phyloP scores from a whole-genome alignment of 345 rosid genomes.

The Schrenkiella parvula region DNA sequence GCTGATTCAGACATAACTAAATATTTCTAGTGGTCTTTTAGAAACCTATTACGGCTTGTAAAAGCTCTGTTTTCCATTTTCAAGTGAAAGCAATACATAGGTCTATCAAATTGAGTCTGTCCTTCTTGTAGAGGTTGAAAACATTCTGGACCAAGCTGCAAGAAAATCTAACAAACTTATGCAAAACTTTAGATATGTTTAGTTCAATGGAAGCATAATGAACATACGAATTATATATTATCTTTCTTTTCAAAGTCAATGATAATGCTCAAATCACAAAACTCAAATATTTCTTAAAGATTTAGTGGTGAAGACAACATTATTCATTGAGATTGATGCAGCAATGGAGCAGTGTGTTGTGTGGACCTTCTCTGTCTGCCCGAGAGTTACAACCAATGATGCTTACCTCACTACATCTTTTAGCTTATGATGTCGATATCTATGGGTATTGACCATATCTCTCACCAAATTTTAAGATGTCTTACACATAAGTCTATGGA shows the following conservation, averaged over 20 bases:
- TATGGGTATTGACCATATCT: slow-evolving; percentile 7
- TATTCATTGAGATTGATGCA: slow-evolving; percentile 1
- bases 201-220: slow-evolving; percentile 6
- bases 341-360: slow-evolving; percentile 19
- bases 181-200: not conserved
- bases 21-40: not conserved
- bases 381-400: slow-evolving; percentile 18
- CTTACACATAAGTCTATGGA: not conserved
- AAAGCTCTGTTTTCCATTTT: not conserved
- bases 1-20: not conserved
- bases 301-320: slow-evolving; percentile 6
- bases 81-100: not conserved
- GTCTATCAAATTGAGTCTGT: not conserved
- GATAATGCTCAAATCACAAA: slow-evolving; percentile 12
- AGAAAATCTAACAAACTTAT: not conserved
- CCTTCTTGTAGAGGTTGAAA: not conserved
- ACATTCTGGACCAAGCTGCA: not conserved
- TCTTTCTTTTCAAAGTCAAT: slow-evolving; percentile 14
- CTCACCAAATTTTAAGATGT: slow-evolving; percentile 1
- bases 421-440: slow-evolving; percentile 14
- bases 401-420: slow-evolving; percentile 16
- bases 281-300: not conserved
- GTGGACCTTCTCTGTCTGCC: slow-evolving; percentile 30
- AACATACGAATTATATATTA: not conserved
- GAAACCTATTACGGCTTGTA: not conserved